Base-by-base conservation (phyloP, 176 grass and related monocot genomes). In the maize (Zea mays) region DNA sequence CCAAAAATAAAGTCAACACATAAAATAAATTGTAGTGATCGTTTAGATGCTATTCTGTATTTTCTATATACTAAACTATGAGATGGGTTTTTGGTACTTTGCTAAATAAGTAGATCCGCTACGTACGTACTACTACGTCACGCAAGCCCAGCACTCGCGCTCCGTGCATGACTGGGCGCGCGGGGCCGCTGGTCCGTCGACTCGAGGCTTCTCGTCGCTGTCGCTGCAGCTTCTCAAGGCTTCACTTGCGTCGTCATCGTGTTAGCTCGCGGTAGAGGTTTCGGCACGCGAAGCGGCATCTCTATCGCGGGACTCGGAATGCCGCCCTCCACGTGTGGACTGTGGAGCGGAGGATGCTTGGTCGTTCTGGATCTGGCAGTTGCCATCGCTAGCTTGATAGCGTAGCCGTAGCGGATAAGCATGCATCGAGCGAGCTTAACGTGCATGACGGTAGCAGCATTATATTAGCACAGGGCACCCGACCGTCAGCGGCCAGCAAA, bases 221-320 rank as follows among this genome's bases (percentile, higher is more conserved):
- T 1, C 2, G 51, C 50, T 6, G 1, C 5, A 27, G 27, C 49
- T 52, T 52, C 50, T 52, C 51, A n/a, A 55, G 16, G 9, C 21
- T 60, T 33, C 57, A 20, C 57, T 60, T 60, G 58, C 58, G 20
- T 61, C 58, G 20, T 61, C 58, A 61, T 61, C 10, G 4, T 56
- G 52, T 55, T 8, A 63, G 15, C 63, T 65, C 37, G 63, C 63
- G 63, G 63, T 40, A 65, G 63, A 65, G 14, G 15, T 41, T 65
- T 41, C 15, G 65, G 40, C 65, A 67, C 4, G 35, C 5, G 56
- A 20, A 11, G 15, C 69, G 70, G 35, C 70, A 73, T 55, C 8
- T 34, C 52, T 56, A 56, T 56, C 14, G 13, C 15, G 13, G 52
- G 17, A 19, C 17, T 56, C 52, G 52, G 17, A 39, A 17, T 27